These are phyloP conservation scores for Rhytidiadelphus loreus DNA, from an alignment of 225 moss, liverwort and hornwort genomes.

Conservation along the genomic window DNA sequence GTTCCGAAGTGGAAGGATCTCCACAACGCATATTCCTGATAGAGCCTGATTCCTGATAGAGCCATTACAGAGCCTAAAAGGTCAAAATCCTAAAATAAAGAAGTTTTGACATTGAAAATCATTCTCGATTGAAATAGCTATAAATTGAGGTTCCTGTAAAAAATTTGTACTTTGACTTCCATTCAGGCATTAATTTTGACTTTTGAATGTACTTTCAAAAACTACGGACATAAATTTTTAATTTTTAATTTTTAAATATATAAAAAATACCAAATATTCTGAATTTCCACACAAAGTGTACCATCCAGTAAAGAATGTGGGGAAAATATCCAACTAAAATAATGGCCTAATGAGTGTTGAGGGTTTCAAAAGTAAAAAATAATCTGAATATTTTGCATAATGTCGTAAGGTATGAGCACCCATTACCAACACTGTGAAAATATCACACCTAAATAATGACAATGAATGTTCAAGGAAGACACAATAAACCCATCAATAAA, in stretches of 20 bases:
- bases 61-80: background rate
- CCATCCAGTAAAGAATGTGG: background rate
- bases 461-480: background rate
- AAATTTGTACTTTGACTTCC: too few species aligned
- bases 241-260: background rate
- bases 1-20: too few species aligned
- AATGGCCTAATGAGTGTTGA: background rate
- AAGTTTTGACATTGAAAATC: background rate
- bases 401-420: background rate
- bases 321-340: background rate
- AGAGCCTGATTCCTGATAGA: too few species aligned
- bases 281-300: background rate
- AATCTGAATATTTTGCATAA: background rate
- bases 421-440: background rate
- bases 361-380: background rate
- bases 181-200: background rate
- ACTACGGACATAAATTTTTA: background rate
- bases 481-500: background rate
- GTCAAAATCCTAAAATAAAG: background rate
- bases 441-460: background rate
- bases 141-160: background rate
- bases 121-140: background rate
- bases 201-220: background rate
- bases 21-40: background rate
- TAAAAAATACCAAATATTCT: background rate